Evolutionary conservation across 2,329 filamentous ascomycete species (phyloP).

Genomic region (Hypocreales sp.): DNA sequence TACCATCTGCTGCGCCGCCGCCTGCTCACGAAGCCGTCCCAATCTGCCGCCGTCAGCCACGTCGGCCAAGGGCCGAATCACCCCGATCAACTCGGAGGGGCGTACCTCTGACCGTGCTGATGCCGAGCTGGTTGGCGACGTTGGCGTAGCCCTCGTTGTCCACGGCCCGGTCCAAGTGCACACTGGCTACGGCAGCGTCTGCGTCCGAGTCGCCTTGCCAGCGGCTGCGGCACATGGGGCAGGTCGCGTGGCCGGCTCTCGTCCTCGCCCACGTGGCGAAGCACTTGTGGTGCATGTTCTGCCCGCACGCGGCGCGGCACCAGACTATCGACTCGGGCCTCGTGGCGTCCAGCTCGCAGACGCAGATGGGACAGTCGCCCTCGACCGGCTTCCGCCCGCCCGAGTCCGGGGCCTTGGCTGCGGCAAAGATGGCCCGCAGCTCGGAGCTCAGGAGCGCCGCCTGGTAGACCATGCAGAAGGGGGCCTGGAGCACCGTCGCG

Average conservation of each 20-base stretch:
- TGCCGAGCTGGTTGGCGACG: conserved; percentile 43
- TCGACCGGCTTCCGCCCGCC: conserved; percentile 32
- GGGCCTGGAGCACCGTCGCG: conserved; percentile 41
- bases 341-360: conserved; percentile 25
- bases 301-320: conserved; percentile 34
- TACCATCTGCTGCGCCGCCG: too few relatives aligned
- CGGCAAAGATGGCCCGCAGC: conserved; percentile 39
- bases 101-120: conserved; percentile 35
- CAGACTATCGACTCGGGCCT: conserved; percentile 27
- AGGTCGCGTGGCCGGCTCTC: conserved; percentile 32
- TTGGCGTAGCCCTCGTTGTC: conserved; percentile 44
- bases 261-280: conserved; percentile 38
- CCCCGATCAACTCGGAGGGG: too few relatives aligned
- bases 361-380: conserved; percentile 43
- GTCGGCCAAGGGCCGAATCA: too few relatives aligned
- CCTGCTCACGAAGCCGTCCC: too few relatives aligned
- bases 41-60: too few relatives aligned
- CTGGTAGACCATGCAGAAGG: conserved; percentile 42
- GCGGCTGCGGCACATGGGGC: conserved; percentile 42
- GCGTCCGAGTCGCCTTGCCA: conserved; percentile 34
- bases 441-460: conserved; percentile 43
- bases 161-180: conserved; percentile 23
- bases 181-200: conserved; percentile 25
- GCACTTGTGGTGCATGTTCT: conserved; percentile 38
- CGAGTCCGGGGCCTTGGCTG: conserved; percentile 15